A percentile compares a stretch with the other conserved stretches of the same genome.
phyloP scores from a whole-genome alignment of 768 basidiomycete species.

The Lactifluus hygrophoroides region DNA sequence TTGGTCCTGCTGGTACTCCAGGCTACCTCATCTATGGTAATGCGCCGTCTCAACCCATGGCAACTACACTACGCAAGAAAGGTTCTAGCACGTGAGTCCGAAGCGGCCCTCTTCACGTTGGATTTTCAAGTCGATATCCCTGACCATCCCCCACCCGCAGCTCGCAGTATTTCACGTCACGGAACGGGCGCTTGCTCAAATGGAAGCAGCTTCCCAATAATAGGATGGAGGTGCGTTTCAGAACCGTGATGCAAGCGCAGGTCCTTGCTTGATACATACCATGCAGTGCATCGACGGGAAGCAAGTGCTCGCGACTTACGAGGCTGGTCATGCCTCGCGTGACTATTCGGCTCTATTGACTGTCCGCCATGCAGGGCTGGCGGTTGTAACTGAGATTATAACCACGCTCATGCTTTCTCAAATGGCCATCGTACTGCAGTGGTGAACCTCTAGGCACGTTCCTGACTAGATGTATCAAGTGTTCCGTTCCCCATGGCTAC shows the following conservation, averaged over 20 bases:
- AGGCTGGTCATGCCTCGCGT: conserved; percentile 47
- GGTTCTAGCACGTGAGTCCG: conserved; percentile 52
- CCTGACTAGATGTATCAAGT: not conserved
- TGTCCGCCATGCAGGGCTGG: conserved; percentile 48
- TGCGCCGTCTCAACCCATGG: conserved; percentile 48
- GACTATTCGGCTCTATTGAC: conserved; percentile 52
- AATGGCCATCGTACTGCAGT: conserved; percentile 53
- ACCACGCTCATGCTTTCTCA: conserved; percentile 69
- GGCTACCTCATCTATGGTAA: conserved; percentile 68
- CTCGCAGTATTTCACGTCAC: conserved; percentile 67
- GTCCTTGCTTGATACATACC: not conserved
- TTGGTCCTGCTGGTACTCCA: conserved; percentile 52
- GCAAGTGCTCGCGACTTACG: conserved; percentile 55
- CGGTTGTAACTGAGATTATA: conserved; percentile 66
- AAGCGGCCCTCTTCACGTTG: not conserved
- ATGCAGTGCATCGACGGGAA: conserved; percentile 52
- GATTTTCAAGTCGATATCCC: conserved; percentile 2
- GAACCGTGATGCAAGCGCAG: not conserved
- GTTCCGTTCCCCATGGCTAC: too few relatives aligned
- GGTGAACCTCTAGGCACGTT: conserved; percentile 29
- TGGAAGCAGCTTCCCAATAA: conserved; percentile 53
- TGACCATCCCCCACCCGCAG: conserved; percentile 28
- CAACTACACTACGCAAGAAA: conserved; percentile 46
- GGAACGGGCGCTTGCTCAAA: conserved; percentile 62
- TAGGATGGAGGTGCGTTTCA: conserved; percentile 55